Evolutionary conservation across 371 early-diverging fungal genomes (phyloP).

Genomic region (Cokeromyces recurvatus): DNA sequence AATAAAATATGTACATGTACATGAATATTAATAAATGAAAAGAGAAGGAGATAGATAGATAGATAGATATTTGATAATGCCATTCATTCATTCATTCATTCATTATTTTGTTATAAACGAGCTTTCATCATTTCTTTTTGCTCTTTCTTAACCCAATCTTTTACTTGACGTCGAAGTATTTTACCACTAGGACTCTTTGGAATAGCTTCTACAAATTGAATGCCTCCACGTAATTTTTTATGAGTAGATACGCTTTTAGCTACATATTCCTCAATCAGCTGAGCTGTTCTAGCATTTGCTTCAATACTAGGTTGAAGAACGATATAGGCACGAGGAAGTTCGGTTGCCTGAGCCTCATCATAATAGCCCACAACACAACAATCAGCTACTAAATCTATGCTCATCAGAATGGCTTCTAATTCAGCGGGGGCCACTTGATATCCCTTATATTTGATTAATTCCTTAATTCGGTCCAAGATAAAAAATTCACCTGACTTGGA

Average conservation of each 20-base stretch:
- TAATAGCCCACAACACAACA: constrained; percentile 69
- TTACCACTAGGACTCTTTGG: constrained; percentile 82
- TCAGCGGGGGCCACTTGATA: constrained; percentile 58
- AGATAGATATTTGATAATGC: too few species aligned
- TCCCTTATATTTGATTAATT: constrained; percentile 76
- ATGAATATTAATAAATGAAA: too few species aligned
- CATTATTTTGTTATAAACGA: constrained; percentile 9
- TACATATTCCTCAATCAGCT: constrained; percentile 43
- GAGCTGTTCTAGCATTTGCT: constrained; percentile 16
- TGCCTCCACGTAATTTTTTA: constrained; percentile 80
- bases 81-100: too few species aligned
- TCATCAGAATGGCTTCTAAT: constrained; percentile 70
- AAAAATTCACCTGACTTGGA: constrained; percentile 42
- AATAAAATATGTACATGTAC: too few species aligned
- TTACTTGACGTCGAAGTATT: constrained; percentile 61
- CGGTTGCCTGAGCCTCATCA: constrained; percentile 55
- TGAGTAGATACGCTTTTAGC: constrained; percentile 60
- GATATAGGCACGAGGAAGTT: constrained; percentile 74
- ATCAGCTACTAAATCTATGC: constrained; percentile 66
- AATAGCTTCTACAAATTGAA: constrained; percentile 64
- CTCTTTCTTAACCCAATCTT: constrained; percentile 34
- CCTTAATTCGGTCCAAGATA: constrained; percentile 70
- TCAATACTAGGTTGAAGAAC: constrained; percentile 45
- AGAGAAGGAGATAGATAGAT: too few species aligned
- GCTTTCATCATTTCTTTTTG: constrained; percentile 5